Base-by-base conservation (phyloP, 805 yeast genomes). In the Yamadazyma laniorum region DNA sequence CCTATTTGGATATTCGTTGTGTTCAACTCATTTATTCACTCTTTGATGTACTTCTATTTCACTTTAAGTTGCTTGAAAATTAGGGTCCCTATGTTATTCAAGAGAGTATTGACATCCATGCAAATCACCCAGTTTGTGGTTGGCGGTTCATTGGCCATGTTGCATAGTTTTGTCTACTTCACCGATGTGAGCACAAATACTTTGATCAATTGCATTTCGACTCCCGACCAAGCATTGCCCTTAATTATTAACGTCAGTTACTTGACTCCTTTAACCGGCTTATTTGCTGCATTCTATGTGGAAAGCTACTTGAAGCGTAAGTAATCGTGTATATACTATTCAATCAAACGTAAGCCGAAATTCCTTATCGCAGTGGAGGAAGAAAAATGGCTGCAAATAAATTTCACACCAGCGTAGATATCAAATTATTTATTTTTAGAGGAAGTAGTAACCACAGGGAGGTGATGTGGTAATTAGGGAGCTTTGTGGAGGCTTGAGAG, bases 1-100 rank as follows among this genome's bases (percentile, higher is more conserved):
- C 89, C 89, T 25, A 82, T 82, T 56, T 82, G 89, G 89, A 79
- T 82, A 51, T 82, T 82, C 61, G 87, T 82, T 31, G 85, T 79
- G 18, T 82, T 82, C 75, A 82, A 82, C 67, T 81, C 87, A n/a
- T 76, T 82, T 55, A 82, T 82, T 53, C 89, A 82, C 65, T 67
- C 84, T 18, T 70, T 82, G 56, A 82, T 82, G 89, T 82, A 82
- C 67, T 70, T 77, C 40, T 82, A 82, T 63, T 82, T 76, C 65
- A 65, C 81, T 3, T 67, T 82, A 47, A 67, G 81, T 7, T 75
- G 85, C 44, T 60, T 82, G 45, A 70, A 77, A 46, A 66, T 82
- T 45, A 63, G 65, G 32, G 80, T 82, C 13, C 88, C 88, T 5
- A 63, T 53, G 30, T 43, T 70, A 15, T 65, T 78, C 59, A 82